A percentile compares a stretch with the other conserved stretches of the same genome.
Conservation (phyloP, 495 filamentous ascomycete genomes). For the Bathelium albidoporum region DNA sequence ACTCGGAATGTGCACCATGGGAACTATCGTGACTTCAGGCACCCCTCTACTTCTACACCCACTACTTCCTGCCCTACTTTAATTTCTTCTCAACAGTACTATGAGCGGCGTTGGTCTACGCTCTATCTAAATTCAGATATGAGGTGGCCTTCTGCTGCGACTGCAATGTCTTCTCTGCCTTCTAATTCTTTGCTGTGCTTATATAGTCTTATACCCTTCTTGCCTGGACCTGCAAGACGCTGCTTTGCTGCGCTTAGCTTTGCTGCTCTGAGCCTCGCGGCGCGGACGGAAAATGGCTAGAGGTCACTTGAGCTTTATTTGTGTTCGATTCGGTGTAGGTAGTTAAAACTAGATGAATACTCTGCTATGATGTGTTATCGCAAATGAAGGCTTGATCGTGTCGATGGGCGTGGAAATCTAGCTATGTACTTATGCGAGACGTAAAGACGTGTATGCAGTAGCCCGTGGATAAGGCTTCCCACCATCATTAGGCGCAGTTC, state of each 20-base stretch:
- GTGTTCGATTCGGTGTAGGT: not conserved
- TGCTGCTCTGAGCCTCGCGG: not conserved
- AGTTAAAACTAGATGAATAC: constrained; percentile 1
- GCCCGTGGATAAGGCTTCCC: too few species aligned
- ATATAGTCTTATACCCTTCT: not conserved
- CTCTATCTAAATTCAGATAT: not conserved
- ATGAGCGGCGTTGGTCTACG: not conserved
- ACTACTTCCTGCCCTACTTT: not conserved
- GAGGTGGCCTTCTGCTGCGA: not conserved
- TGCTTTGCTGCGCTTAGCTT: not conserved
- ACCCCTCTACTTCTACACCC: not conserved
- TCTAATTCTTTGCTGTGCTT: not conserved
- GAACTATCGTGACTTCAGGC: not conserved
- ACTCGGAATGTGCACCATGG: not conserved
- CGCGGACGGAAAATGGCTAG: not conserved
- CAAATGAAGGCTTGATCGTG: not conserved
- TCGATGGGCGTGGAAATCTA: not conserved
- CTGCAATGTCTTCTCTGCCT: not conserved
- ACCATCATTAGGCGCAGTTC: too few species aligned
- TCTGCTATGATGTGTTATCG: not conserved
- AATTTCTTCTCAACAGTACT: not conserved
- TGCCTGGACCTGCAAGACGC: constrained; percentile 3
- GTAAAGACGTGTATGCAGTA: too few species aligned
- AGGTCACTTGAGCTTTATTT: not conserved
- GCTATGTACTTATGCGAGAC: not conserved